Percentiles rank a stretch among this genome's conserved stretches.
phyloP scores from a whole-genome alignment of 139 green algal species.

The Haematococcus lacustris region DNA sequence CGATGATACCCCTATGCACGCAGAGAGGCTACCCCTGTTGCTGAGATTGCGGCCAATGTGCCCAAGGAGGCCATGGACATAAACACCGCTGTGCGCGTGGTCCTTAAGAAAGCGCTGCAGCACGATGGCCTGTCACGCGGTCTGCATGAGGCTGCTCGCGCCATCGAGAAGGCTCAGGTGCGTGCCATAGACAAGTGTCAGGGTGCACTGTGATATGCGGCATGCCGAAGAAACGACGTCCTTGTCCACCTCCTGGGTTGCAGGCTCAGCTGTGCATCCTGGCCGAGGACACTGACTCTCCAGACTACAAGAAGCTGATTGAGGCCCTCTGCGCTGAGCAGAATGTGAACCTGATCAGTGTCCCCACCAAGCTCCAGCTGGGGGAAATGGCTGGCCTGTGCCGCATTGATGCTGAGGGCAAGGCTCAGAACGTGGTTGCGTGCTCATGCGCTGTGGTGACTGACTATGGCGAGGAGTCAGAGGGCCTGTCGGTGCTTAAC shows the following conservation, averaged over 20 bases:
- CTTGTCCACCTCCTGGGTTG: background rate
- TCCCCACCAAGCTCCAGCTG: constrained; percentile 86
- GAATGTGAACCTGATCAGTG: constrained; percentile 90
- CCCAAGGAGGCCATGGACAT: constrained; percentile 89
- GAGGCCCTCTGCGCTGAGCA: constrained; percentile 97
- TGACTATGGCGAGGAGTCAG: constrained; percentile 98
- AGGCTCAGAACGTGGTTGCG: constrained; percentile 92
- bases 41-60: constrained; percentile 44
- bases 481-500: constrained; percentile 86
- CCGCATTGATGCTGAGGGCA: constrained; percentile 97
- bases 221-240: no score
- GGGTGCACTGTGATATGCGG: no score
- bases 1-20: no score
- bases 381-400: constrained; percentile 70
- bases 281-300: constrained; percentile 97
- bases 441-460: constrained; percentile 91
- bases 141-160: constrained; percentile 80
- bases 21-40: constrained; percentile 55
- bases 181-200: no score
- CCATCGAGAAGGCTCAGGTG: constrained; percentile 56
- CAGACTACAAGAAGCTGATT: constrained; percentile 99
- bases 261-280: constrained; percentile 79
- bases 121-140: constrained; percentile 92
- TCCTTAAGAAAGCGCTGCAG: constrained; percentile 97
- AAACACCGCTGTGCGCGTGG: constrained; percentile 83